Conservation (phyloP, 2,329 filamentous ascomycete species). For the Colletotrichum plurivorum region DNA sequence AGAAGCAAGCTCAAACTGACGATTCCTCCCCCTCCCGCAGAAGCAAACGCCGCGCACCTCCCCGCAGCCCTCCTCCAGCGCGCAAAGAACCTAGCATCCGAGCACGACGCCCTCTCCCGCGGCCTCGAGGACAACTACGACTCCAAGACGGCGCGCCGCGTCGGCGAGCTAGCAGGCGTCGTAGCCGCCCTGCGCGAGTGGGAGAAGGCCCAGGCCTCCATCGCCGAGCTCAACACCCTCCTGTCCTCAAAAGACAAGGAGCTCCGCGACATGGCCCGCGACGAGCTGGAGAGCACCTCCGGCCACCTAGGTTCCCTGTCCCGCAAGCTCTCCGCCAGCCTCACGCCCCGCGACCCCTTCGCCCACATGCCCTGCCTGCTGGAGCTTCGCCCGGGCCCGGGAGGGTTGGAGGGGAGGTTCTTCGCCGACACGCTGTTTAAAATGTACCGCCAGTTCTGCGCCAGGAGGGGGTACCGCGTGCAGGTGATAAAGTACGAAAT, state of each 20-base stretch:
- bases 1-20: neutral
- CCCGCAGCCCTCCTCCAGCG: constrained; percentile 71
- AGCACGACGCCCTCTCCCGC: constrained; percentile 69
- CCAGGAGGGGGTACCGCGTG: constrained; percentile 74
- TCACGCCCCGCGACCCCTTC: constrained; percentile 92
- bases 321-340: constrained; percentile 77
- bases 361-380: constrained; percentile 90
- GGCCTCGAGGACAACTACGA: constrained; percentile 70
- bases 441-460: constrained; percentile 90
- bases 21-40: constrained; percentile 41
- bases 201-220: constrained; percentile 67
- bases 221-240: constrained; percentile 68
- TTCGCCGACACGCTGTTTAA: constrained; percentile 89
- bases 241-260: constrained; percentile 73
- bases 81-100: constrained; percentile 69
- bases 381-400: constrained; percentile 92
- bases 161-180: constrained; percentile 73
- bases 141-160: constrained; percentile 68
- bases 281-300: constrained; percentile 81
- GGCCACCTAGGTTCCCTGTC: constrained; percentile 74
- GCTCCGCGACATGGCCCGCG: constrained; percentile 82
- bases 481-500: constrained; percentile 86
- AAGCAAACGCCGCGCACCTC: constrained; percentile 52
- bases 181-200: constrained; percentile 71
- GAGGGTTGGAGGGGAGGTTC: constrained; percentile 90